These are phyloP conservation scores for Lactarius deliciosus DNA, from an alignment of 768 basidiomycete genomes.

Conservation along the genomic window DNA sequence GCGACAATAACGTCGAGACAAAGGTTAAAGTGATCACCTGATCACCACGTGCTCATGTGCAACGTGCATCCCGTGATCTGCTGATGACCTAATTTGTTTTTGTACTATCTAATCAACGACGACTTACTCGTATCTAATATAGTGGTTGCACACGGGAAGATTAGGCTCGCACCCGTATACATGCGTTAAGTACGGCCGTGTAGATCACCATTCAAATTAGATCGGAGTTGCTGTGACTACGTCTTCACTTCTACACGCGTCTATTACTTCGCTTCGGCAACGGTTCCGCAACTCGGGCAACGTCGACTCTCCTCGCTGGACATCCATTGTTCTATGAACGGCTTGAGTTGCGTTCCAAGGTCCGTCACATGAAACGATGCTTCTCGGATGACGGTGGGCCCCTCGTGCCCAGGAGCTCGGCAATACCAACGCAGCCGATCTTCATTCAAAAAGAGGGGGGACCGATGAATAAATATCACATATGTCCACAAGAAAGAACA, in stretches of 20 bases:
- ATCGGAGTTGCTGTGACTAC: not conserved
- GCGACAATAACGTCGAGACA: not conserved
- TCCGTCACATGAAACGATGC: conserved; percentile 87
- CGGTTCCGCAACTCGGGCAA: conserved; percentile 68
- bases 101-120: too few relatives aligned
- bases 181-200: too few relatives aligned
- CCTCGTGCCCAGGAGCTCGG: conserved; percentile 54
- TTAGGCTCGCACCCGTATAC: too few relatives aligned
- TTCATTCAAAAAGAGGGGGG: conserved; percentile 35
- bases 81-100: not conserved
- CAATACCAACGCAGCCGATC: conserved; percentile 96
- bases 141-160: too few relatives aligned
- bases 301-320: conserved; percentile 57
- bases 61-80: not conserved
- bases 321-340: conserved; percentile 87
- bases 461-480: not conserved
- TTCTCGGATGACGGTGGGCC: conserved; percentile 77
- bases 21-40: not conserved
- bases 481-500: not conserved
- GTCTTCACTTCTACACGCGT: not conserved
- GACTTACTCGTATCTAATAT: too few relatives aligned
- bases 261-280: conserved; percentile 63
- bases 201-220: not conserved
- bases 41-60: conserved; percentile 4
- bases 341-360: conserved; percentile 91